A percentile compares a stretch with the other conserved stretches of the same genome.
Evolutionary conservation across 2,329 filamentous ascomycete genomes (phyloP).

Genomic region (Alternaria infectoria): DNA sequence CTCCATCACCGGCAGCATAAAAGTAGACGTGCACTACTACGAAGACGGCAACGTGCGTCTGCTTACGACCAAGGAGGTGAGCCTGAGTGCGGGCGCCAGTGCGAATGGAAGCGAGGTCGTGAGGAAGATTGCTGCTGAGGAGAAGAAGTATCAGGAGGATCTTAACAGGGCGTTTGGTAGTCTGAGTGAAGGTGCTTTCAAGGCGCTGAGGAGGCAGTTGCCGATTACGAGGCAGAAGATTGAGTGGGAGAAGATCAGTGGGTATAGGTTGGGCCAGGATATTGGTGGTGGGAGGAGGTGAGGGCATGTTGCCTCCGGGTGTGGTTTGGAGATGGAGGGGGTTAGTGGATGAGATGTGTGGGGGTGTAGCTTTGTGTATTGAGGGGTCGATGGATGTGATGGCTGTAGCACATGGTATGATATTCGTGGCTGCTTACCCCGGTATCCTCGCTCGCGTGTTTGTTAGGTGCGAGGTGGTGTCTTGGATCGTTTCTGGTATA

Average conservation of each 20-base stretch:
- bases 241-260: conserved; percentile 98
- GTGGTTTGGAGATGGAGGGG: not conserved
- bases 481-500: not conserved
- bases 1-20: conserved; percentile 77
- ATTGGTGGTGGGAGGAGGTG: conserved; percentile 55
- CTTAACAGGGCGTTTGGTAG: conserved; percentile 87
- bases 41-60: conserved; percentile 97
- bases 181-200: conserved; percentile 94
- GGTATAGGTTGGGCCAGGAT: conserved; percentile 71
- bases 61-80: conserved; percentile 81
- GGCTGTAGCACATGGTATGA: not conserved
- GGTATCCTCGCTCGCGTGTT: not conserved
- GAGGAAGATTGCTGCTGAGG: conserved; percentile 76
- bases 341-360: not conserved
- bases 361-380: not conserved
- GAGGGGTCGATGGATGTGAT: not conserved
- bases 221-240: conserved; percentile 98
- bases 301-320: not conserved
- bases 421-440: not conserved
- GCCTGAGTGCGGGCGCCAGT: conserved; percentile 63
- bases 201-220: conserved; percentile 87
- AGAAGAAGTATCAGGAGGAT: conserved; percentile 96
- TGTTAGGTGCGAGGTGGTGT: not conserved
- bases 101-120: conserved; percentile 72
- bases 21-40: conserved; percentile 98